phyloP scores from a whole-genome alignment of 805 yeast species.

The Teunomyces gatunensis region DNA sequence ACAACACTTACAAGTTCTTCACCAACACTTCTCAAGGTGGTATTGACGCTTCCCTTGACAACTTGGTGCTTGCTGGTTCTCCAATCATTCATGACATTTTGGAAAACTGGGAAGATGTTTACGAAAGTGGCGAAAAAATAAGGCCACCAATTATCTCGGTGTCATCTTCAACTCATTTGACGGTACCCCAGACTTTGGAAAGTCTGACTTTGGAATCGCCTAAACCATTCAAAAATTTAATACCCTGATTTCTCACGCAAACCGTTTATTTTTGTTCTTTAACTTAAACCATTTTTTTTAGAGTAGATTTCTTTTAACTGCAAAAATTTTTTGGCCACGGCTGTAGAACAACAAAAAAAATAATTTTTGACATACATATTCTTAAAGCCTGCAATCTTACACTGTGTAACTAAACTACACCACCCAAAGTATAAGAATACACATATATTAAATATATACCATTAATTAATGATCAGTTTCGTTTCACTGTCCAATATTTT shows the following conservation, averaged over 20 bases:
- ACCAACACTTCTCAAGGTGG: slow-evolving; percentile 52
- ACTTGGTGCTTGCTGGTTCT: slow-evolving; percentile 52
- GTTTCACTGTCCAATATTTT: background rate
- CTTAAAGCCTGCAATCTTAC: background rate
- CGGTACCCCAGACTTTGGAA: slow-evolving; percentile 41
- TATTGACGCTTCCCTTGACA: slow-evolving; percentile 43
- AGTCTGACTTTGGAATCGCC: slow-evolving; percentile 22
- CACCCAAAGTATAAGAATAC: background rate
- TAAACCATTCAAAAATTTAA: slow-evolving; percentile 6
- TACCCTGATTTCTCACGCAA: background rate
- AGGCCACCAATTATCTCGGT: slow-evolving; percentile 56
- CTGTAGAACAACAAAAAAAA: background rate
- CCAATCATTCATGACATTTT: slow-evolving; percentile 56
- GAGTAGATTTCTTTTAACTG: background rate
- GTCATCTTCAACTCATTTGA: slow-evolving; percentile 58
- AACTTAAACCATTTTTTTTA: too few relatives aligned
- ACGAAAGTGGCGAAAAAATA: slow-evolving; percentile 28
- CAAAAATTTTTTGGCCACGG: background rate
- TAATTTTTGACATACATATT: background rate
- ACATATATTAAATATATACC: background rate
- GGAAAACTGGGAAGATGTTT: slow-evolving; percentile 44
- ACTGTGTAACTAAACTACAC: too few relatives aligned
- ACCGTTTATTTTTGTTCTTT: background rate
- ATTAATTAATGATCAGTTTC: background rate
- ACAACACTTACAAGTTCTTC: slow-evolving; percentile 51